Conservation (phyloP, 2,329 filamentous ascomycete genomes). For the Cercospora zeina region DNA sequence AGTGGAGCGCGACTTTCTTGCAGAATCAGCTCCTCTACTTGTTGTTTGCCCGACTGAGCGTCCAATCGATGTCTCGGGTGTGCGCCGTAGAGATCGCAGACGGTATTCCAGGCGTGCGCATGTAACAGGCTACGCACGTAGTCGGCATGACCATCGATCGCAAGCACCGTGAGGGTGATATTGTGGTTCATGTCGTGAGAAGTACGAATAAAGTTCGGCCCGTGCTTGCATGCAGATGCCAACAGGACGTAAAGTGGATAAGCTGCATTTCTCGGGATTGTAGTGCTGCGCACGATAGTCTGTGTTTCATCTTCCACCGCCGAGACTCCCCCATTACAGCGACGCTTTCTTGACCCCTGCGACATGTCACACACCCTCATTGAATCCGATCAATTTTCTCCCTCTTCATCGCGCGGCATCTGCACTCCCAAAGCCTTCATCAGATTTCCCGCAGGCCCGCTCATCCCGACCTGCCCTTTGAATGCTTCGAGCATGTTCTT, state of each 20-base stretch:
- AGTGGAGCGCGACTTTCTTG: no score
- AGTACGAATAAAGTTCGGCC: not conserved
- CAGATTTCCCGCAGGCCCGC: conserved; percentile 84
- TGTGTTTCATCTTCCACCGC: not conserved
- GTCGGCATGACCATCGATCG: not conserved
- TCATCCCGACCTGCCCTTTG: conserved; percentile 81
- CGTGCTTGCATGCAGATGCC: not conserved
- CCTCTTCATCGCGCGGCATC: conserved; percentile 74
- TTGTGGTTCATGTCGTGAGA: not conserved
- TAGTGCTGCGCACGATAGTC: not conserved
- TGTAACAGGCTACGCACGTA: no score
- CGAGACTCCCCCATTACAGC: not conserved
- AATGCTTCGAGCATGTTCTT: conserved; percentile 91
- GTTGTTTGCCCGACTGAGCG: no score
- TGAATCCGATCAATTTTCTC: not conserved
- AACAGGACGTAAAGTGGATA: conserved; percentile 1
- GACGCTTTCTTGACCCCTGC: no score
- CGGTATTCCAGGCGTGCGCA: no score
- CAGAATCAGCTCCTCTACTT: no score
- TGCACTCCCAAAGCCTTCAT: conserved; percentile 81
- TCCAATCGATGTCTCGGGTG: no score
- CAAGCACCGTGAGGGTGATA: not conserved
- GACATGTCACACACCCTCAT: no score
- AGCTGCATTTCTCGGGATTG: not conserved
- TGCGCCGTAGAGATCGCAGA: no score